Evolutionary conservation across 176 grass and related monocot species (phyloP).

Genomic region (Carex parvula): DNA sequence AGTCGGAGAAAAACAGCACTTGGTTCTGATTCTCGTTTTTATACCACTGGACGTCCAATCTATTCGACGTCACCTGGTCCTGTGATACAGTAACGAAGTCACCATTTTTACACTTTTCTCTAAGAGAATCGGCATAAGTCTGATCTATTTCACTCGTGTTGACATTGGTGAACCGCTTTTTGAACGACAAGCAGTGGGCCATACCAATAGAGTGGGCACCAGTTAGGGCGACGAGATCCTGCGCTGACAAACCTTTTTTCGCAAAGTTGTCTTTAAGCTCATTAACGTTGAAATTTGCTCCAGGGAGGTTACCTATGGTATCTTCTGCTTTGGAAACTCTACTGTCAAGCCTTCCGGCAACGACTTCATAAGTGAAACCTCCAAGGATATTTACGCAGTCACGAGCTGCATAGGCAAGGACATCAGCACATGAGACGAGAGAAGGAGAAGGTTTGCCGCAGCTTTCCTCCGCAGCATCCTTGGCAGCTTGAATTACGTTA

Average conservation of each 20-base stretch:
- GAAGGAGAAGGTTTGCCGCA: neutral
- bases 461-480: constrained; percentile 17
- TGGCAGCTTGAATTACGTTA: constrained; percentile 53
- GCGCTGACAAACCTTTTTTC: constrained; percentile 20
- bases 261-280: constrained; percentile 33
- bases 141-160: constrained; percentile 27
- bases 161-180: neutral
- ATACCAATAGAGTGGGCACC: constrained; percentile 47
- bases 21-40: neutral
- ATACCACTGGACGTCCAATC: constrained; percentile 43
- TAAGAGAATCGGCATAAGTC: too few relatives aligned
- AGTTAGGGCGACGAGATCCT: constrained; percentile 51
- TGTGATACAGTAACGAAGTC: too few relatives aligned
- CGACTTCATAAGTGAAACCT: constrained; percentile 20
- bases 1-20: constrained; percentile 53
- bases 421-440: constrained; percentile 47
- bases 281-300: neutral
- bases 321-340: constrained; percentile 31
- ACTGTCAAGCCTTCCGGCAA: constrained; percentile 36
- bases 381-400: constrained; percentile 47
- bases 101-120: too few relatives aligned
- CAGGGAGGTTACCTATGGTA: constrained; percentile 14
- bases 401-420: constrained; percentile 43
- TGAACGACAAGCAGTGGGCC: constrained; percentile 58
- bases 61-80: constrained; percentile 5